Conservation (phyloP, 106 monocot species). For the Platanthera zijinensis region DNA sequence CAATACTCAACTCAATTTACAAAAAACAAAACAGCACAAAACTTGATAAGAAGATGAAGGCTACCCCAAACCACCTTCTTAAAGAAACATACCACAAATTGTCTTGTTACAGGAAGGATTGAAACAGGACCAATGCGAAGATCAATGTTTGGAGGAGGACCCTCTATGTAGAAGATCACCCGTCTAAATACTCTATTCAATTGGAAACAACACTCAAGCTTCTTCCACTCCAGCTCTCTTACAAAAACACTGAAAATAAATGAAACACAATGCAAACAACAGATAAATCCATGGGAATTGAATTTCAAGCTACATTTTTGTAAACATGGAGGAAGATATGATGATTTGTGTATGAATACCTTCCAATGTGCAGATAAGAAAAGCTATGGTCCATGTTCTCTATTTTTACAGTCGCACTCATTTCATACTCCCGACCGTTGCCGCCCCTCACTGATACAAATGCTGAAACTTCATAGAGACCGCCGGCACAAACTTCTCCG, state of each 20-base stretch:
- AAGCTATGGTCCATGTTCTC: not conserved
- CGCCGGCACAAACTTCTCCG: not conserved
- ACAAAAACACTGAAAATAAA: not conserved
- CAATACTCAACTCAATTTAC: too few relatives aligned
- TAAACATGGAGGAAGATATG: too few relatives aligned
- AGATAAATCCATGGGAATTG: too few relatives aligned
- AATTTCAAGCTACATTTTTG: too few relatives aligned
- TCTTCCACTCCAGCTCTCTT: not conserved
- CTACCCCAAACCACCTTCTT: too few relatives aligned
- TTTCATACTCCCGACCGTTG: not conserved
- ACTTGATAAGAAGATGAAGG: too few relatives aligned
- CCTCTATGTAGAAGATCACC: not conserved
- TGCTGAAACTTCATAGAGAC: not conserved
- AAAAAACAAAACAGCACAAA: too few relatives aligned
- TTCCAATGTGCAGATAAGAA: not conserved
- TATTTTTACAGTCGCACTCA: not conserved
- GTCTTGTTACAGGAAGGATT: not conserved
- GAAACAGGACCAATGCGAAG: not conserved
- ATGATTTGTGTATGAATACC: not conserved
- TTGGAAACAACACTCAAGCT: not conserved
- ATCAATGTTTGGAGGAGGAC: not conserved
- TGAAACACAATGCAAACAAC: too few relatives aligned
- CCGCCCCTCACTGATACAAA: not conserved
- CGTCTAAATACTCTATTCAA: not conserved
- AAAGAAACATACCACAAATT: not conserved